phyloP scores from a whole-genome alignment of 768 basidiomycete genomes.

The Psilocybe cubensis region DNA sequence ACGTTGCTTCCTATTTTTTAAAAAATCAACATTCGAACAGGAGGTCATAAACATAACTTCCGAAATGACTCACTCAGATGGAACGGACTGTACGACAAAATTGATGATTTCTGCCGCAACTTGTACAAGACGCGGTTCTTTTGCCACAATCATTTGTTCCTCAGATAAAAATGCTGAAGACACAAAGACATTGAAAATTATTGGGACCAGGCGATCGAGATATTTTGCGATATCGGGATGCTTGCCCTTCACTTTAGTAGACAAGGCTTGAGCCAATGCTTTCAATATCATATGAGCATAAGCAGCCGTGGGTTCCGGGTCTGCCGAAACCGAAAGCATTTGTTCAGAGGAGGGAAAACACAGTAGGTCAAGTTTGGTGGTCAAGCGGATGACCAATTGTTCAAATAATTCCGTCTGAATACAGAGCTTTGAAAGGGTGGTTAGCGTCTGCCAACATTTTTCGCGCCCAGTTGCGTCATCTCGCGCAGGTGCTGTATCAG shows the following conservation, averaged over 20 bases:
- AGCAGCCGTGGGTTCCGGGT: slow-evolving; percentile 69
- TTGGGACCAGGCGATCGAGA: slow-evolving; percentile 73
- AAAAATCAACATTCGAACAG: slow-evolving; percentile 1
- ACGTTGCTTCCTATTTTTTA: slow-evolving; percentile 74
- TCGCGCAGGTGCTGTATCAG: slow-evolving; percentile 62
- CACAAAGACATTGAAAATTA: slow-evolving; percentile 66
- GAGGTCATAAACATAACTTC: not conserved
- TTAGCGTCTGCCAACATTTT: slow-evolving; percentile 69
- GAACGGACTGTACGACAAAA: slow-evolving; percentile 65
- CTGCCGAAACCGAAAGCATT: slow-evolving; percentile 22
- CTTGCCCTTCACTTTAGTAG: slow-evolving; percentile 43
- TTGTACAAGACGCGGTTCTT: slow-evolving; percentile 55
- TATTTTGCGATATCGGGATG: slow-evolving; percentile 83
- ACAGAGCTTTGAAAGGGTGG: slow-evolving; percentile 74
- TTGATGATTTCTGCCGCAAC: slow-evolving; percentile 70
- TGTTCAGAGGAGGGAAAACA: slow-evolving; percentile 40
- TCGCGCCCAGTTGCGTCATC: slow-evolving; percentile 59
- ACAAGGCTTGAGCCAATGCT: slow-evolving; percentile 66
- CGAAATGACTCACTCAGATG: slow-evolving; percentile 59
- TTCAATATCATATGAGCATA: slow-evolving; percentile 86
- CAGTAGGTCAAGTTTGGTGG: slow-evolving; percentile 75
- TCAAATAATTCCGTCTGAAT: slow-evolving; percentile 81
- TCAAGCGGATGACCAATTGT: slow-evolving; percentile 75
- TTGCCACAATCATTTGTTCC: slow-evolving; percentile 33
- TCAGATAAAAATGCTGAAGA: slow-evolving; percentile 40